Base-by-base conservation (phyloP, 495 filamentous ascomycete species). In the Aspergillus kassunensis region DNA sequence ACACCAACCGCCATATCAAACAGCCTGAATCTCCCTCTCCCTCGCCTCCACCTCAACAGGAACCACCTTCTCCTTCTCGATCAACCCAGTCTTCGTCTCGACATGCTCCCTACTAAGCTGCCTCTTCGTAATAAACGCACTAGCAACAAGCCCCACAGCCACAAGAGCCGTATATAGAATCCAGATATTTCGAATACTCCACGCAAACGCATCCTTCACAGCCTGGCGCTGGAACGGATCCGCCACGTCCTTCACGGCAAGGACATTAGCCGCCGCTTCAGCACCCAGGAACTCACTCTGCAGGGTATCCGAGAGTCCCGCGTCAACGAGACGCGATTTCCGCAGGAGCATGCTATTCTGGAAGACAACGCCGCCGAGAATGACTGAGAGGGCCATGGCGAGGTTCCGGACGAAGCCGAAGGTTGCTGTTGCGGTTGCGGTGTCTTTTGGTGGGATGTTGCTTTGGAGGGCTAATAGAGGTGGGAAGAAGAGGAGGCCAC, bases 321-420 rank as follows among this genome's bases (percentile, higher is more conserved):
- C 71, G 5, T 69, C 69, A 3, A 55, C 48, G 2, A 86, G 70
- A 2, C 37, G 54, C 0, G 65, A 33, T 4, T 61, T 60, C 35
- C 62, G 74, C 29, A 59, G 43, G 16, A 60, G 46, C 83, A 87
- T 86, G 36, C 80, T 70, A 47, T 83, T 82, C 54, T 80, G 77
- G 63, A 95, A 95, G 24, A 96, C 81, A 2, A 91, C 87, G 12
- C 87, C 81, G 13, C 90, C 90, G 20, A 93, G 78, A 18, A 91
- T 88, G 21, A 93, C 81, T 6, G 83, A 84, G 19, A 87, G 78
- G 11, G 85, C 75, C 0, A 83, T 88, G 1, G 81, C 83, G 6
- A 96, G 69, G 56, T 87, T 85, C 4, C 89, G 80, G 29, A 88
- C 72, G 63, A 92, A 91, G 1, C 80, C 77, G 47, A 90, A 85